Base-by-base conservation (phyloP, 495 filamentous ascomycete species). In the Aspergillus coremiiformis region DNA sequence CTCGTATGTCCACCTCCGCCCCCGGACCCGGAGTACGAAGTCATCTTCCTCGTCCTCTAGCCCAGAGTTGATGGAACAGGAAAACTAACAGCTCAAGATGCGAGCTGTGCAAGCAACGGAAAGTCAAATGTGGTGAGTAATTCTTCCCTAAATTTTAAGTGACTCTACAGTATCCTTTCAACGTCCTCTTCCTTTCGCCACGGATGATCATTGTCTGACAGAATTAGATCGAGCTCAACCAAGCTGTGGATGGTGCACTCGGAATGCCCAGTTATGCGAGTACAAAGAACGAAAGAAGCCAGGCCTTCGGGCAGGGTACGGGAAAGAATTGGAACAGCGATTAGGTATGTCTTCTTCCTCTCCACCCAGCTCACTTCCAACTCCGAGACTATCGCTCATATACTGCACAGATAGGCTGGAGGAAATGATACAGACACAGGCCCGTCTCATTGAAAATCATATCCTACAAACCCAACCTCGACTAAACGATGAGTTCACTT, bases 231-330 rank as follows among this genome's bases (percentile, higher is more conserved):
- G 88, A 20, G 79, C 83, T 9, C 87, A 90, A 51, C 90, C 90
- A 8, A 83, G 81, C 51, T 95, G 90, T 67, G 90, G 90, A 39
- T 94, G 90, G 89, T 95, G 90, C 62, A 76, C 75, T 57, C 82
- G 87, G 49, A 94, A 94, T 65, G 78, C 78, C 5, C 84, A 87
- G 37, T 33, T 72, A 22, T 93, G 88, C 70, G 85, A 90, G 64
- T 93, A 93, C 67, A 89, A 84, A 62, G 86, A 89, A 60, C 78
- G 88, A 17, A 92, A 90, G 71, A 92, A 92, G 65, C 88, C 88
- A 19, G 88, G 87, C 0, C 70, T 92, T 43, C 73, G 88, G 52
- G 90, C 90, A 44, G 90, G 90, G 1, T 95, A 94, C 65, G 90
- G 90, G 1, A 78, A 90, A 49, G 90, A 95, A 68, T 70, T 95